phyloP scores from a whole-genome alignment of 2,329 filamentous ascomycete genomes.

The Fusarium kyushuense region DNA sequence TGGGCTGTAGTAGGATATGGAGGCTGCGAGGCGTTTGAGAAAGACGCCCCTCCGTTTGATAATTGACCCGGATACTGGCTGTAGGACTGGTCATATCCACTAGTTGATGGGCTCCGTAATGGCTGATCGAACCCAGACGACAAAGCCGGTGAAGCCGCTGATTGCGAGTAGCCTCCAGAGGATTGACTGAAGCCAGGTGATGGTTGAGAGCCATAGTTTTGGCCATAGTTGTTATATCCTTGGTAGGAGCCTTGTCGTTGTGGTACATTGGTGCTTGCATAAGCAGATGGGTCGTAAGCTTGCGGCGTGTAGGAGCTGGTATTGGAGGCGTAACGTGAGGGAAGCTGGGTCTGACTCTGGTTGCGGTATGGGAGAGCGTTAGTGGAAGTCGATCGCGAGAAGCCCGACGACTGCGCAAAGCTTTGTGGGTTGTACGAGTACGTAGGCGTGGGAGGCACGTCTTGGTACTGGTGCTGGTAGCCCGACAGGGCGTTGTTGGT shows the following conservation, averaged over 20 bases:
- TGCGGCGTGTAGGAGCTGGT: slow-evolving; percentile 62
- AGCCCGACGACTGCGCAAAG: slow-evolving; percentile 59
- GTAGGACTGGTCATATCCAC: slow-evolving; percentile 55
- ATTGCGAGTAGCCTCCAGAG: slow-evolving; percentile 46
- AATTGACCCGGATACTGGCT: slow-evolving; percentile 55
- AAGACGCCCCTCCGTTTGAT: slow-evolving; percentile 56
- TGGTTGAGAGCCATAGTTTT: slow-evolving; percentile 56
- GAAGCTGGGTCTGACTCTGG: slow-evolving; percentile 48
- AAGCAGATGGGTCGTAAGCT: slow-evolving; percentile 71
- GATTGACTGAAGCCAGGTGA: slow-evolving; percentile 55
- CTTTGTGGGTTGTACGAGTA: slow-evolving; percentile 78
- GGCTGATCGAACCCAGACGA: slow-evolving; percentile 58
- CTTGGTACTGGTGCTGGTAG: slow-evolving; percentile 65
- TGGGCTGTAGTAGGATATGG: slow-evolving; percentile 66
- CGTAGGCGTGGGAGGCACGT: slow-evolving; percentile 60
- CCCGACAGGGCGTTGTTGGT: slow-evolving; percentile 61
- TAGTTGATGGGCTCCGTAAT: slow-evolving; percentile 53
- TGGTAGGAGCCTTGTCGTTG: slow-evolving; percentile 66
- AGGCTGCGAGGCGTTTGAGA: slow-evolving; percentile 54
- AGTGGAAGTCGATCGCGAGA: slow-evolving; percentile 63
- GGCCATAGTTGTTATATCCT: slow-evolving; percentile 60
- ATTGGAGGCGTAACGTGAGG: slow-evolving; percentile 55
- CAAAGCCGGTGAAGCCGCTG: slow-evolving; percentile 48
- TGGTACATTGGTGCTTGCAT: slow-evolving; percentile 61
- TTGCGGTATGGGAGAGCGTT: slow-evolving; percentile 64